Conservation (phyloP, 1,139 yeast species). For the Spencermartinsiella ligniputridi region DNA sequence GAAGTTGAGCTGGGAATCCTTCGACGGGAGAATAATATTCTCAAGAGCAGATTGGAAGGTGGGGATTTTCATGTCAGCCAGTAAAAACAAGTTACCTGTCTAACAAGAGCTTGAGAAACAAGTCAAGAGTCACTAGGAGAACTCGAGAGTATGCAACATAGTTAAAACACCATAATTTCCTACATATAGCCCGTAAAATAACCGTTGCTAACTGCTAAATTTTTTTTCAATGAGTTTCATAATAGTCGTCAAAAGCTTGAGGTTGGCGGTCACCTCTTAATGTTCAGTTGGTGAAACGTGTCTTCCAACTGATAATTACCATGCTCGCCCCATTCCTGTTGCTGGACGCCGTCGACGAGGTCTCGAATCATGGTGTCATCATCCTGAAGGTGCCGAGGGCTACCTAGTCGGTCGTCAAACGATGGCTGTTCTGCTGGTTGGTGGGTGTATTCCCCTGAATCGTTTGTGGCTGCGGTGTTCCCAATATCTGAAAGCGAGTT, state of each 20-base stretch:
- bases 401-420: conserved; percentile 10
- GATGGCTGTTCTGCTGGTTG: neutral
- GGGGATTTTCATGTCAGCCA: too few relatives aligned
- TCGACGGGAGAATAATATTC: conserved; percentile 41
- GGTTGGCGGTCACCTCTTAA: neutral
- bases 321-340: conserved; percentile 23
- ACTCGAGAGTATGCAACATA: too few relatives aligned
- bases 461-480: neutral
- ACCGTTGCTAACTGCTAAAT: too few relatives aligned
- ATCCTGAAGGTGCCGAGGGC: conserved; percentile 20
- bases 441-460: neutral
- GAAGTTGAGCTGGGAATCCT: conserved; percentile 64
- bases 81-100: neutral
- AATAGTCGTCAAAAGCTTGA: too few relatives aligned
- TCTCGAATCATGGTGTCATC: conserved; percentile 23
- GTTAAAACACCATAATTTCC: neutral
- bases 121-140: neutral
- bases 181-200: too few relatives aligned
- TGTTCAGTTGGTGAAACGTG: conserved; percentile 19
- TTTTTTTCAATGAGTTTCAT: too few relatives aligned
- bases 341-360: conserved; percentile 22
- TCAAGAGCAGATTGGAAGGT: conserved; percentile 14
- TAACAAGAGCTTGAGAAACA: neutral
- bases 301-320: conserved; percentile 20
- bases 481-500: neutral